phyloP scores from a whole-genome alignment of 305 asterid genomes.

The Lippia alba region DNA sequence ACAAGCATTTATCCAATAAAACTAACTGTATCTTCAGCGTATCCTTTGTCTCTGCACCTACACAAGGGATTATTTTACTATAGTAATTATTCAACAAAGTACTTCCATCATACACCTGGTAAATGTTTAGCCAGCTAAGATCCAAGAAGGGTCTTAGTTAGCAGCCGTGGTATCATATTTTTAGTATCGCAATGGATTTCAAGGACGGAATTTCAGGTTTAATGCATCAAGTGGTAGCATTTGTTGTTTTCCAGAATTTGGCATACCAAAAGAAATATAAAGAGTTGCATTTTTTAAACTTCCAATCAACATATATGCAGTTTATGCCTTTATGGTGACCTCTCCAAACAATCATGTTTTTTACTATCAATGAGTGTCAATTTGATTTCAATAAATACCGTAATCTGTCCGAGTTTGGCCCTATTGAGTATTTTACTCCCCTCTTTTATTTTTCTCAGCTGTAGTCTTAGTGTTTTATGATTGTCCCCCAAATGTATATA shows the following conservation, averaged over 20 bases:
- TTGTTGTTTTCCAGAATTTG: background rate
- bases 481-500: background rate
- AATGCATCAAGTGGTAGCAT: slow-evolving; percentile 4
- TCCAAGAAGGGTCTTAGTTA: background rate
- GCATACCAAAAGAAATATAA: background rate
- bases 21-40: background rate
- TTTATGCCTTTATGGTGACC: background rate
- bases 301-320: background rate
- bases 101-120: background rate
- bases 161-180: background rate
- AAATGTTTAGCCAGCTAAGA: background rate
- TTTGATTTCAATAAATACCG: background rate
- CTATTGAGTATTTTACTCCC: background rate
- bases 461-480: background rate
- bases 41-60: background rate
- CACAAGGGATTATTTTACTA: background rate
- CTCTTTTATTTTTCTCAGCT: background rate
- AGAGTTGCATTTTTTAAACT: background rate
- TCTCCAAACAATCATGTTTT: background rate
- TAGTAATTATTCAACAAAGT: background rate
- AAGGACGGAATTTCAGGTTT: background rate
- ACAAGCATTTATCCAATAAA: slow-evolving; percentile 1
- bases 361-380: background rate
- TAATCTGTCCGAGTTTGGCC: background rate
- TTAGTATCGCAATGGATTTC: background rate